Base-by-base conservation (phyloP, 768 basidiomycete genomes). In the Sistotremastrum suecicum region DNA sequence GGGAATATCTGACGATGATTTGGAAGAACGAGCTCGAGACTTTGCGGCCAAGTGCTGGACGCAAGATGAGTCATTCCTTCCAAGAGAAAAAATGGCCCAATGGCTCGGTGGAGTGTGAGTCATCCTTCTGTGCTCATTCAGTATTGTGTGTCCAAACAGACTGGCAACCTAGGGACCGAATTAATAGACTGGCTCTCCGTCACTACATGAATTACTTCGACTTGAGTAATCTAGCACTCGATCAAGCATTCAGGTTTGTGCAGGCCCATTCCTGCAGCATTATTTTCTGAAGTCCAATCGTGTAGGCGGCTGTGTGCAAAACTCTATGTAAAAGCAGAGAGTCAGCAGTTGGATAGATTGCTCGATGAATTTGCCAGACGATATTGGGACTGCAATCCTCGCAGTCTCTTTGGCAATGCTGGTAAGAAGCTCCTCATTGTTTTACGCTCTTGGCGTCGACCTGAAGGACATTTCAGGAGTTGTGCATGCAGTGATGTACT, bases 331-430 rank as follows among this genome's bases (percentile, higher is more conserved):
- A 92, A 90, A 61, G 95, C 80, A 1, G 95, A 99, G 62, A 94
- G 94, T 0, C 95, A 99, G 58, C 92, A 98, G 64, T 83, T 99
- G 38, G 95, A 98, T 60, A 80, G 95, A 38, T 97, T 99, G 50
- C 71, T 99, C 4, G 90, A 89, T 49, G 81, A 80, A 51, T 97
- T 99, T 55, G 87, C 87, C 55, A 68, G 77, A 37, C 77, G 89
- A 6, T 99, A 89, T 60, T 95, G 80, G 76, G 80, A 90, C 39
- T 90, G 88, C 59, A 98, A 98, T 58, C 83, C 86, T 0, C 65
- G 66, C 1, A 74, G 75, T 28, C 53, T 86, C n/a, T 92, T 83
- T 58, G 88, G 87, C 39, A 86, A 78, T 57, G 72, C 88, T 5
- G 83, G 91, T 91, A 55, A 58, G 20, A 20, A 20, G 20, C 20